A percentile compares a stretch with the other conserved stretches of the same genome.
Evolutionary conservation across 768 basidiomycete genomes (phyloP).

Genomic region (Leucosporidium yakuticum): DNA sequence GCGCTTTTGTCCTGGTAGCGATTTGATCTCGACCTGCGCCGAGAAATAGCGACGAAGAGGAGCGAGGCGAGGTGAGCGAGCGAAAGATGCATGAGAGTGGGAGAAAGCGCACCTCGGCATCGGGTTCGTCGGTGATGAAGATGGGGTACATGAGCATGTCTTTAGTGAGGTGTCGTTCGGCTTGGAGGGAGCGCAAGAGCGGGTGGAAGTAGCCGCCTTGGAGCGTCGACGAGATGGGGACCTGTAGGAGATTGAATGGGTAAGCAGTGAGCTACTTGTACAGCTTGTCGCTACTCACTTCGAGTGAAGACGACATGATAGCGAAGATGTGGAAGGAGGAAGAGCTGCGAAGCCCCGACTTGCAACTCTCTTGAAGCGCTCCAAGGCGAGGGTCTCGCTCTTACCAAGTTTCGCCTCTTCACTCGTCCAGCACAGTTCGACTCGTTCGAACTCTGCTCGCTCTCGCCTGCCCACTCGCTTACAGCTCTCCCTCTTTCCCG

Average conservation of each 20-base stretch:
- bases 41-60: background rate
- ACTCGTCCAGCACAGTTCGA: no score
- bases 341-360: no score
- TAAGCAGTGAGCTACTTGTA: no score
- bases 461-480: no score
- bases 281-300: background rate
- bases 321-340: no score
- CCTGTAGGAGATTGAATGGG: background rate
- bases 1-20: slow-evolving; percentile 76
- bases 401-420: no score
- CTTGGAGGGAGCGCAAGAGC: slow-evolving; percentile 80
- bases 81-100: background rate
- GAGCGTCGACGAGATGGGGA: slow-evolving; percentile 28
- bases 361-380: no score
- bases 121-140: slow-evolving; percentile 90
- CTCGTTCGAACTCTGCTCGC: no score
- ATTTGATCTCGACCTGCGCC: slow-evolving; percentile 65
- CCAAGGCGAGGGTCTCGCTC: no score
- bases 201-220: slow-evolving; percentile 92
- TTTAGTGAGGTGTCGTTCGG: slow-evolving; percentile 69
- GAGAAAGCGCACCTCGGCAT: slow-evolving; percentile 56
- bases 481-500: no score
- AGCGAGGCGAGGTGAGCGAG: background rate
- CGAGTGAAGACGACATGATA: no score
- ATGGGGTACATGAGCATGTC: slow-evolving; percentile 98